phyloP scores from a whole-genome alignment of 179 eudicot species.

The Nepenthes alata region DNA sequence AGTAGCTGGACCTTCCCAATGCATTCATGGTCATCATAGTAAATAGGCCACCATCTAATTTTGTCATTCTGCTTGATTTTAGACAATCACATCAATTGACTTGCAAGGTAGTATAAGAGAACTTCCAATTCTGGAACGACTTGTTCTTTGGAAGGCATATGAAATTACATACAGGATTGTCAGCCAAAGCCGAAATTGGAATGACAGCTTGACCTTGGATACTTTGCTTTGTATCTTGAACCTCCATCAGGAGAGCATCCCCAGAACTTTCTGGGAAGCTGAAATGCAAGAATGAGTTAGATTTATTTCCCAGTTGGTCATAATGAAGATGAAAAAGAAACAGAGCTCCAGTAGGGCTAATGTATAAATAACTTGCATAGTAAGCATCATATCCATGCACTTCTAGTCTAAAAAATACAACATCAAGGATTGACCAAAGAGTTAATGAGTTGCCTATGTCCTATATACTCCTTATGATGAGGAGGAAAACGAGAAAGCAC shows the following conservation, averaged over 20 bases:
- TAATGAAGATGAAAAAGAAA: neutral
- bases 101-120: neutral
- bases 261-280: conserved; percentile 75
- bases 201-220: conserved; percentile 54
- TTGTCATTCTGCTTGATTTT: conserved; percentile 44
- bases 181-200: conserved; percentile 53
- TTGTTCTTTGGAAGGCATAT: neutral
- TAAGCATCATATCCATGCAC: neutral
- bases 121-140: neutral
- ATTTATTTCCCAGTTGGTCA: neutral
- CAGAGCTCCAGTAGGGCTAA: neutral
- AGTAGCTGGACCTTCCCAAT: conserved; percentile 72
- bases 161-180: conserved; percentile 45
- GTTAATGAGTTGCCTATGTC: too few relatives aligned
- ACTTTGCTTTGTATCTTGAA: conserved; percentile 43
- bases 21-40: conserved; percentile 62
- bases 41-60: conserved; percentile 69
- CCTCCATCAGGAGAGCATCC: conserved; percentile 63
- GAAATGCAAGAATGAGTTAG: conserved; percentile 15
- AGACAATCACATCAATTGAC: conserved; percentile 1
- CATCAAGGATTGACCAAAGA: neutral
- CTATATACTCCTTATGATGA: neutral
- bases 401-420: neutral
- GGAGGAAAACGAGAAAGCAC: too few relatives aligned
- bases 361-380: too few relatives aligned